Evolutionary conservation across 441 rosid species (phyloP).

Genomic region (Populus hybrid): DNA sequence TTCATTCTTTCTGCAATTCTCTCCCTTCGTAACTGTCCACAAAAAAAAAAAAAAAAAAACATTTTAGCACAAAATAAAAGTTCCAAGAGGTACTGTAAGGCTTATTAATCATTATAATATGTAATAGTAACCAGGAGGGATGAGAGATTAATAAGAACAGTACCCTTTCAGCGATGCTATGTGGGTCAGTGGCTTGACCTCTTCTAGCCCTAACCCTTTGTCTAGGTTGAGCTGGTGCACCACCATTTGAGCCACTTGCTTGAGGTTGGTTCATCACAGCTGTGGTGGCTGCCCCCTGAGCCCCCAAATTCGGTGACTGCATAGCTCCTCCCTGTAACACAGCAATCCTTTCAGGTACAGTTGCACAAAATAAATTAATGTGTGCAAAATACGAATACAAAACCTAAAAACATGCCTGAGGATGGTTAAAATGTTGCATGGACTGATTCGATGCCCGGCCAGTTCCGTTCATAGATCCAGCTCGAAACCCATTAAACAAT

Average conservation of each 20-base stretch:
- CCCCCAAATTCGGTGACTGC: conserved; percentile 33
- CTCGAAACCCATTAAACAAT: conserved; percentile 52
- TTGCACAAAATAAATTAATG: not conserved
- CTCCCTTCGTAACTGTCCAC: conserved; percentile 78
- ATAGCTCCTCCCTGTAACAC: conserved; percentile 25
- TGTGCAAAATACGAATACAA: not conserved
- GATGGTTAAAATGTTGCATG: conserved; percentile 49
- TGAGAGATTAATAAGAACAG: not conserved
- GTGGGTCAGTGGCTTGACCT: conserved; percentile 98
- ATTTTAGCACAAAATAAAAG: not conserved
- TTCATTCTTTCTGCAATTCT: conserved; percentile 98
- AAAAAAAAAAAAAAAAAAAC: not conserved
- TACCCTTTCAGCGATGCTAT: conserved; percentile 93
- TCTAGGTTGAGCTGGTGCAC: conserved; percentile 51
- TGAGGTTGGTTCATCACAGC: conserved; percentile 40
- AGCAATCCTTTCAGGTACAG: not conserved
- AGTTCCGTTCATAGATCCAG: conserved; percentile 54
- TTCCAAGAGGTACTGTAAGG: too few species aligned
- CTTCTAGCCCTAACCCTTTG: conserved; percentile 86
- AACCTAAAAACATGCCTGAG: conserved; percentile 33
- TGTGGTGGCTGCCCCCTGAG: conserved; percentile 18
- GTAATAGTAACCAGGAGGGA: not conserved
- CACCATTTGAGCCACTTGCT: conserved; percentile 47
- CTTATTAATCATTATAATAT: too few species aligned
- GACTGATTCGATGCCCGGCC: conserved; percentile 30